Evolutionary conservation across 306 rosid species (phyloP), one percentile per base, ranked within the genome.

Genomic region (Cicer chorassanicum): DNA sequence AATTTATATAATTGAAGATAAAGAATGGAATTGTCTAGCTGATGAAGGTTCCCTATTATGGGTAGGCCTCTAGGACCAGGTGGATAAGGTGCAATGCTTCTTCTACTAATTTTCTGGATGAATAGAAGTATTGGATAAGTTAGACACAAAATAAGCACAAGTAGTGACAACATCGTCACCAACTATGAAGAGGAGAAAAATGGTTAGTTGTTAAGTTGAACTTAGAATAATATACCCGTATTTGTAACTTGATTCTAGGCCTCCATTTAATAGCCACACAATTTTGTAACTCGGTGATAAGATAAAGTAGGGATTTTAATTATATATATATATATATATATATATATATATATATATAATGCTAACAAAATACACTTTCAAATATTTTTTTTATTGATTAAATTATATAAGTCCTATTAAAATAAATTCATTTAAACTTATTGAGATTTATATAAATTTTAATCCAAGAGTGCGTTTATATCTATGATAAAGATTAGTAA

Each of bases 61-160:
- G 91, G 91, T 60, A 85, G 85, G 21, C 82, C 82, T 42, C 68
- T 82, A 50, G 89, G 91, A 65, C 82, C 65, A 9, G 89, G 88
- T 36, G 84, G 81, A 39, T 7, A 19, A 24, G 49, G 8, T 12
- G 53, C 9, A 5, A n/a, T 66, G 7, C 19, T 74, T 2, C 5
- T 3, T 1, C 10, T 64, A 51, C 6, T 65, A 11, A 4, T 7
- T 15, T 24, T 48, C 4, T 10, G 42, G 21, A 55, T 34, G 16
- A 57, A 61, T 0, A 13, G 13, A 29, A 21, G n/a, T 10, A 51
- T 8, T 11, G 53, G 81, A 69, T 51, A 36, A 65, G 12, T 9
- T 14, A 57, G 46, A 41, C 29, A 42, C 6, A 50, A 29, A 69
- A 78, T 9, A 2, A 78, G 39, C 0, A 51, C 1, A 6, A 38